Evolutionary conservation across 2,329 filamentous ascomycete species (phyloP).

Genomic region (Nigrograna mackinnonii): DNA sequence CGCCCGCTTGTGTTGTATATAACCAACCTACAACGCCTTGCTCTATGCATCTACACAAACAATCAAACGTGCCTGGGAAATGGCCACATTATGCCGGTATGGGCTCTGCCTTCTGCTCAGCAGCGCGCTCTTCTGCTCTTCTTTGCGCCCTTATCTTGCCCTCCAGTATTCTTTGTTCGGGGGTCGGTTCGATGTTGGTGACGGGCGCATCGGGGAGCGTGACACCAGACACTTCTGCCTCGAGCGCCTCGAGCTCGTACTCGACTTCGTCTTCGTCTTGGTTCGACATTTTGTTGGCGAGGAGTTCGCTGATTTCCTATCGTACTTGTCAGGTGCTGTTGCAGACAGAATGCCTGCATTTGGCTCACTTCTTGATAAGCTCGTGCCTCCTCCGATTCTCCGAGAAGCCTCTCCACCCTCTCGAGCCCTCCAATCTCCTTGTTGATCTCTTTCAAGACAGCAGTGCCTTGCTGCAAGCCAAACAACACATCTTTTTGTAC

Average conservation of each 20-base stretch:
- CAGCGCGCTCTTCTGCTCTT: constrained; percentile 34
- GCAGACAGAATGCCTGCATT: too few relatives aligned
- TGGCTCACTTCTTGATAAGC: constrained; percentile 82
- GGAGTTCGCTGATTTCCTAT: constrained; percentile 90
- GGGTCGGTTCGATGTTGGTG: constrained; percentile 31
- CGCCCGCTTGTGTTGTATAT: not conserved
- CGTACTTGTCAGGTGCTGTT: too few relatives aligned
- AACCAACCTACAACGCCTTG: constrained; percentile 32
- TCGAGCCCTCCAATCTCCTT: constrained; percentile 95
- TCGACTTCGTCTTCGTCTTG: constrained; percentile 98
- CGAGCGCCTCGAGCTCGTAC: constrained; percentile 85
- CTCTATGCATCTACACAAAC: constrained; percentile 30
- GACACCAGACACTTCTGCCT: constrained; percentile 60
- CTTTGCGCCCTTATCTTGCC: constrained; percentile 35
- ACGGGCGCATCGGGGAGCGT: constrained; percentile 46
- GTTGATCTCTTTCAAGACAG: constrained; percentile 88
- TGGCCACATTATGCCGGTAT: constrained; percentile 37
- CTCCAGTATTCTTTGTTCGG: constrained; percentile 29
- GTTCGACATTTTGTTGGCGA: constrained; percentile 85
- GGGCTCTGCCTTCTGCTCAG: constrained; percentile 36
- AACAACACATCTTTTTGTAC: constrained; percentile 97
- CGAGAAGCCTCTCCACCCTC: constrained; percentile 92
- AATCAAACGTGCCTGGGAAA: too few relatives aligned
- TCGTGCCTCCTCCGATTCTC: constrained; percentile 85
- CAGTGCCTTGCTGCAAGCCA: constrained; percentile 88